These are phyloP conservation scores for Ophiostoma himal-ulmi DNA, from an alignment of 2,329 filamentous ascomycete genomes.

Conservation along the genomic window DNA sequence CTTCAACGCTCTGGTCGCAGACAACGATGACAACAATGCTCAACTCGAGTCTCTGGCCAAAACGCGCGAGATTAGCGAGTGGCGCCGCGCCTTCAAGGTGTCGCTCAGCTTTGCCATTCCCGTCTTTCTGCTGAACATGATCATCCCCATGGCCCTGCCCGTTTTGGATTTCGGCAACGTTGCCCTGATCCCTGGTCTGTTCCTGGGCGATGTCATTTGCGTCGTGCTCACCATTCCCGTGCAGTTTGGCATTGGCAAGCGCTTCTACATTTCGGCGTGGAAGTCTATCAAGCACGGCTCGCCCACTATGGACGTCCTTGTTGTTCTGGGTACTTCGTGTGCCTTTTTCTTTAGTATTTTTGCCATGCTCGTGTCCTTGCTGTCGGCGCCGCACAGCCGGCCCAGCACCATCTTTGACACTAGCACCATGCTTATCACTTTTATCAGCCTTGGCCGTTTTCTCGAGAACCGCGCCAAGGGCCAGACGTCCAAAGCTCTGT, in stretches of 20 bases:
- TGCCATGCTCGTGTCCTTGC: conserved; percentile 76
- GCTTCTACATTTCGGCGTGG: conserved; percentile 90
- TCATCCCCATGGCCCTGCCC: conserved; percentile 79
- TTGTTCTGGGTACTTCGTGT: conserved; percentile 86
- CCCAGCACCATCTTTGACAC: conserved; percentile 94
- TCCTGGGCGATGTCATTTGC: conserved; percentile 81
- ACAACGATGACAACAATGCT: conserved; percentile 92
- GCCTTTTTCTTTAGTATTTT: conserved; percentile 94
- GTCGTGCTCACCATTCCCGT: conserved; percentile 81
- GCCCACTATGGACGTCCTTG: conserved; percentile 95
- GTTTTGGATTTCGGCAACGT: conserved; percentile 69
- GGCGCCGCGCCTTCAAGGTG: conserved; percentile 72
- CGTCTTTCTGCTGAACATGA: conserved; percentile 88
- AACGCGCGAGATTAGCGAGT: conserved; percentile 92
- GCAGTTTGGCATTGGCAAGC: conserved; percentile 91
- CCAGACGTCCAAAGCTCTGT: conserved; percentile 90
- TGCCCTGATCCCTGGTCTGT: conserved; percentile 66
- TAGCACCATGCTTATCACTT: conserved; percentile 96
- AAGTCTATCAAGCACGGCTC: conserved; percentile 86
- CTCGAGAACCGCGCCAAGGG: conserved; percentile 93
- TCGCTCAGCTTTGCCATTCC: conserved; percentile 80
- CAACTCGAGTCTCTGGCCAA: conserved; percentile 94
- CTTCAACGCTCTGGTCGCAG: conserved; percentile 82
- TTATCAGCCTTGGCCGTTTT: conserved; percentile 85
- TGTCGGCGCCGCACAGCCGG: conserved; percentile 67